Evolutionary conservation across 306 rosid species (phyloP), one percentile per base, ranked within the genome.

Genomic region (Medicago ruthenica): DNA sequence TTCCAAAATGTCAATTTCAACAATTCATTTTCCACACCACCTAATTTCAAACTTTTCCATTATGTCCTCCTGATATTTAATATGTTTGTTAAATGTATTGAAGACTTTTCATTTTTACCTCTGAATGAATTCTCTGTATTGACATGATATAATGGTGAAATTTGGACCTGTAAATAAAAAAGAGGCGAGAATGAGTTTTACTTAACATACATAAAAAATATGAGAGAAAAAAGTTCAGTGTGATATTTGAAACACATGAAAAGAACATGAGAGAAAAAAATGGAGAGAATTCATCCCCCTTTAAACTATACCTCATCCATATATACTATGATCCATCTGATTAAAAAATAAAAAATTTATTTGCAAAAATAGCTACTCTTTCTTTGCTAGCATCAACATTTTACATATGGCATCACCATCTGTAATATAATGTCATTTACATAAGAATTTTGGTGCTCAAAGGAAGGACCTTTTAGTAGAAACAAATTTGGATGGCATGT

Each of bases 1-100:
- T 65, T 85, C 82, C 27, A 36, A 59, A 54, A 18, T 57, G 78
- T 80, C 87, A 83, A 71, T 66, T 59, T 80, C 83, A 79, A 62
- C 60, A 31, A 48, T 54, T 76, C 76, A 70, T 27, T 80, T 87
- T 89, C 82, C 84, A 83, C 85, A 78, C 76, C 80, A 81, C 83
- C 85, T 81, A 79, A 74, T 67, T 70, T 74, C 54, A 59, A 47
- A 55, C 9, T 75, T 69, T 63, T 42, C 63, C 39, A 21, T 70
- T 16, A 42, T 48, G 67, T 51, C 51, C 64, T 55, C 17, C 47
- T 37, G 8, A 31, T 21, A 47, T 40, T 67, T 71, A 17, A 58
- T 66, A 67, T 74, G 51, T 65, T 44, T 36, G 78, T 71, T 66
- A 84, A 82, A 10, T 70, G 37, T 40, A 60, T 48, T 4, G 24